These are phyloP conservation scores for Inga leiocalycina DNA, from an alignment of 306 rosid genomes.

Conservation along the genomic window DNA sequence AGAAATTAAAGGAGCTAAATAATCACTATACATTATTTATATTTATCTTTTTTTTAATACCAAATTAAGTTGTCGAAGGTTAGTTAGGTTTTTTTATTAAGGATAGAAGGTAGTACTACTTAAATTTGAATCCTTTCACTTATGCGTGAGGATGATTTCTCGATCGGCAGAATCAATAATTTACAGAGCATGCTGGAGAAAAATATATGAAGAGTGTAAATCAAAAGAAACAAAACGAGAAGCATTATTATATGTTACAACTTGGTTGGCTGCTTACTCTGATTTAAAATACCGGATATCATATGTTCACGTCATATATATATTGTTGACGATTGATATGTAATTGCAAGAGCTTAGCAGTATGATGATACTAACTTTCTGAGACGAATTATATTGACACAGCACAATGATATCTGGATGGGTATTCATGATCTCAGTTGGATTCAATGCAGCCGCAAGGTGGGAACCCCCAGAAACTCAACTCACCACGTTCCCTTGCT, in stretches of 20 bases:
- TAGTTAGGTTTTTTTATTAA: too few species aligned
- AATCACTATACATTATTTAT: too few species aligned
- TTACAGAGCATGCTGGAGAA: not conserved
- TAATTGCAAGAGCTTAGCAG: not conserved
- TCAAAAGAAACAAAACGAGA: not conserved
- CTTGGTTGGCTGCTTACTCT: not conserved
- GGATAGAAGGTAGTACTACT: not conserved
- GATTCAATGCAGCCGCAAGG: slow-evolving; percentile 15
- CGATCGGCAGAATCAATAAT: not conserved
- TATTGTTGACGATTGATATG: not conserved
- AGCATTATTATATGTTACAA: not conserved
- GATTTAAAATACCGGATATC: not conserved
- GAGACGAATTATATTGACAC: not conserved
- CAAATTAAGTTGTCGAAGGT: too few species aligned
- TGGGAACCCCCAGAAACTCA: not conserved
- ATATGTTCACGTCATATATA: not conserved
- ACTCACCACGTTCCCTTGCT: not conserved
- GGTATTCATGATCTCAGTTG: slow-evolving; percentile 26
- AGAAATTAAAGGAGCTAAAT: too few species aligned
- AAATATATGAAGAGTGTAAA: not conserved
- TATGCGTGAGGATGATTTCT: not conserved
- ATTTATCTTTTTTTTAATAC: too few species aligned
- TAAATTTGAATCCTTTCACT: not conserved
- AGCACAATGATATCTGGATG: slow-evolving; percentile 16
- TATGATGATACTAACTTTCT: not conserved